phyloP scores from a whole-genome alignment of 306 rosid species.

The Coriaria nepalensis region DNA sequence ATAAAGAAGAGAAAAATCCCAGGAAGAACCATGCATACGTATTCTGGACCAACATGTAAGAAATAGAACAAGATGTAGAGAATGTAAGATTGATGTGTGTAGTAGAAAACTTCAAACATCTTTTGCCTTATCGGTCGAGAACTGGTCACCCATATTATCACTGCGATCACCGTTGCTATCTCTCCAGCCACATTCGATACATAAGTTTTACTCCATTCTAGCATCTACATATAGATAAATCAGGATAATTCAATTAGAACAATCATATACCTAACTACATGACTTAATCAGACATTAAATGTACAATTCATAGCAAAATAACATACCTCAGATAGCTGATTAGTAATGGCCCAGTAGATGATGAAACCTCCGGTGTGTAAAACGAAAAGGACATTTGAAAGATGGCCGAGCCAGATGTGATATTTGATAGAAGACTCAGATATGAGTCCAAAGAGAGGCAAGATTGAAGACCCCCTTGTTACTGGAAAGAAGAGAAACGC shows the following conservation, averaged over 20 bases:
- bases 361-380: conserved; percentile 41
- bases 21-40: conserved; percentile 43
- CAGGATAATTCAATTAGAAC: no score
- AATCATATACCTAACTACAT: no score
- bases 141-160: conserved; percentile 47
- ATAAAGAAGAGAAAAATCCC: conserved; percentile 57
- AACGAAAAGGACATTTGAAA: conserved; percentile 44
- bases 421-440: conserved; percentile 61
- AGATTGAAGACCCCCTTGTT: conserved; percentile 39
- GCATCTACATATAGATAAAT: conserved; percentile 11
- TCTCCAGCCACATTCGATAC: conserved; percentile 53
- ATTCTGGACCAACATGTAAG: conserved; percentile 40
- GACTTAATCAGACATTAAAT: no score
- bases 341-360: conserved; percentile 45
- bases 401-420: conserved; percentile 63
- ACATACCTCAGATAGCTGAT: conserved; percentile 16
- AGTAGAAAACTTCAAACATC: conserved; percentile 61
- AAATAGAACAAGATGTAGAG: conserved; percentile 46
- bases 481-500: conserved; percentile 43
- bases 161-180: conserved; percentile 34
- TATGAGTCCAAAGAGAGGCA: conserved; percentile 43
- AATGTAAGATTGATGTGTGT: conserved; percentile 50
- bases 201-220: conserved; percentile 35
- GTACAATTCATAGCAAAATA: no score
- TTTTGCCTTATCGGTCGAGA: conserved; percentile 28